phyloP scores from a whole-genome alignment of 129 eudicot genomes.

The Daucus carota region DH1_v3.0 NC_030386.2:4632001-4632500 shows the following conservation, averaged over 20 bases:
- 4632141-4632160: slow-evolving; percentile 85
- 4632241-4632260: slow-evolving; percentile 99
- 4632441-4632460: slow-evolving; percentile 84
- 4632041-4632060: slow-evolving; percentile 88
- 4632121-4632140: slow-evolving; percentile 89
- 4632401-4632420: slow-evolving; percentile 79
- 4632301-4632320: slow-evolving; percentile 95
- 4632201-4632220: slow-evolving; percentile 85
- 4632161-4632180: slow-evolving; percentile 83
- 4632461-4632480: slow-evolving; percentile 57
- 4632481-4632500: slow-evolving; percentile 95
- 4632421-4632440: slow-evolving; percentile 83
- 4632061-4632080: slow-evolving; percentile 97
- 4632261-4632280: slow-evolving; percentile 75
- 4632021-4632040: slow-evolving; percentile 78
- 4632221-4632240: slow-evolving; percentile 88
- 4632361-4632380: slow-evolving; percentile 92
- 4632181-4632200: slow-evolving; percentile 92
- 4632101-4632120: slow-evolving; percentile 74
- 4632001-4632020: slow-evolving; percentile 97
- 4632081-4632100: slow-evolving; percentile 84
- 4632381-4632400: slow-evolving; percentile 65
- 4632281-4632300: slow-evolving; percentile 89
- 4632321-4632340: slow-evolving; percentile 96
- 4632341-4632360: slow-evolving; percentile 87